Evolutionary conservation across 108 stramenopile species (phyloP).

Genomic region (Nitzschia palea): DNA sequence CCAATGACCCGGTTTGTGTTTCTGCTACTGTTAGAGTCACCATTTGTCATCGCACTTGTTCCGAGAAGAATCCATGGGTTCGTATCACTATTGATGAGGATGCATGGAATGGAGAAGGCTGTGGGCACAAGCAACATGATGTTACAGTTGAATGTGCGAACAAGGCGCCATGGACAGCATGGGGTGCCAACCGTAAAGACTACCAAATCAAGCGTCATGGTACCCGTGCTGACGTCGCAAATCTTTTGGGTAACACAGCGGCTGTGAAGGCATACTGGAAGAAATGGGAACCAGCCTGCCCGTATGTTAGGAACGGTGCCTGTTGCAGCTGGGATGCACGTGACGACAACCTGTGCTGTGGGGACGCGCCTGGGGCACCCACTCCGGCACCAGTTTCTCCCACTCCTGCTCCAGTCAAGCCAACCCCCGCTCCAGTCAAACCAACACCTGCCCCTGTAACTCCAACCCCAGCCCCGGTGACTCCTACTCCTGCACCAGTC

Average conservation of each 20-base stretch:
- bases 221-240: background rate
- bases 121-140: background rate
- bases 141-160: background rate
- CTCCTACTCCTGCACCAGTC: too few relatives aligned
- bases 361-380: too few relatives aligned
- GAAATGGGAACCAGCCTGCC: conserved; percentile 1
- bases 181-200: background rate
- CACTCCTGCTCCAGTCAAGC: too few relatives aligned
- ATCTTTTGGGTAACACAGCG: background rate
- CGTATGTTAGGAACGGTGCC: background rate
- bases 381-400: too few relatives aligned
- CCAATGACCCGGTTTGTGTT: background rate
- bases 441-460: too few relatives aligned
- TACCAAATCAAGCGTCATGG: conserved; percentile 2
- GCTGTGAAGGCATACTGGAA: background rate
- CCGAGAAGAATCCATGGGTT: background rate
- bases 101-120: conserved; percentile 4
- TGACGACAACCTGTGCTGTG: background rate
- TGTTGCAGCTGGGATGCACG: background rate
- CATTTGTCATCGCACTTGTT: conserved; percentile 1
- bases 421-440: too few relatives aligned
- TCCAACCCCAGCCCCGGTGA: too few relatives aligned
- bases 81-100: conserved; percentile 8
- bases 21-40: background rate
- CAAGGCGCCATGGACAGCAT: conserved; percentile 2